These are phyloP conservation scores for Herpetomonas muscarum DNA, from an alignment of 208 protist species.

Conservation along the genomic window DNA sequence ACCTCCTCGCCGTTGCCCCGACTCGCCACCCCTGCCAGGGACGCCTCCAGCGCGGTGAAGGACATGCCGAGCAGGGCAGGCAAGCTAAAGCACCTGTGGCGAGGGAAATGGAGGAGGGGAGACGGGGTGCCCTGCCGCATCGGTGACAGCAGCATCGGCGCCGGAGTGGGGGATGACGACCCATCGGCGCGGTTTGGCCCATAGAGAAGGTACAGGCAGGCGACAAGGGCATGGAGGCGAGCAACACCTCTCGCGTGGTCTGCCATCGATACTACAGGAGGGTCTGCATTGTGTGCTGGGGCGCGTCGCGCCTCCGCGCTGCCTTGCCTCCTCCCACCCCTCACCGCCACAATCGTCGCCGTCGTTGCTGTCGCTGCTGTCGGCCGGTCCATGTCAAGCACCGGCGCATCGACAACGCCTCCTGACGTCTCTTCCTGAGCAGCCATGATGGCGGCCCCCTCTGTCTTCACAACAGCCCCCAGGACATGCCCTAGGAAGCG, in stretches of 20 bases:
- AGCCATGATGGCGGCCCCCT: too few species aligned
- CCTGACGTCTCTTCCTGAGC: too few species aligned
- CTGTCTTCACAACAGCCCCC: too few species aligned
- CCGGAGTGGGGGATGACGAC: background rate
- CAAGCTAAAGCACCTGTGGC: background rate
- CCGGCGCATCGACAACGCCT: too few species aligned
- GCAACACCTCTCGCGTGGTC: background rate
- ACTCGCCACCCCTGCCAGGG: background rate
- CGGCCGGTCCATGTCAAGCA: too few species aligned
- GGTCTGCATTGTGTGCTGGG: too few species aligned
- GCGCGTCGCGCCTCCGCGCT: too few species aligned
- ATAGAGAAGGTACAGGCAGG: background rate
- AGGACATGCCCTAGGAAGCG: too few species aligned
- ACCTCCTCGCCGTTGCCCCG: conserved; percentile 13
- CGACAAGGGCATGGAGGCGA: conserved; percentile 15
- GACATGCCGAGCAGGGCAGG: background rate
- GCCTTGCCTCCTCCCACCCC: too few species aligned
- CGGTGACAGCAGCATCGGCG: background rate
- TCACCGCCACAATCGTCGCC: too few species aligned
- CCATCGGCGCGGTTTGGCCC: background rate
- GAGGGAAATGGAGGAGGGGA: background rate
- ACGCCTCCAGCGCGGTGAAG: background rate
- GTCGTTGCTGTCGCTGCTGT: too few species aligned
- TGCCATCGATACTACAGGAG: background rate
- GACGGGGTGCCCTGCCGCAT: background rate